phyloP scores from a whole-genome alignment of 2,329 filamentous ascomycete genomes.

The Pseudogymnoascus sp. region DNA sequence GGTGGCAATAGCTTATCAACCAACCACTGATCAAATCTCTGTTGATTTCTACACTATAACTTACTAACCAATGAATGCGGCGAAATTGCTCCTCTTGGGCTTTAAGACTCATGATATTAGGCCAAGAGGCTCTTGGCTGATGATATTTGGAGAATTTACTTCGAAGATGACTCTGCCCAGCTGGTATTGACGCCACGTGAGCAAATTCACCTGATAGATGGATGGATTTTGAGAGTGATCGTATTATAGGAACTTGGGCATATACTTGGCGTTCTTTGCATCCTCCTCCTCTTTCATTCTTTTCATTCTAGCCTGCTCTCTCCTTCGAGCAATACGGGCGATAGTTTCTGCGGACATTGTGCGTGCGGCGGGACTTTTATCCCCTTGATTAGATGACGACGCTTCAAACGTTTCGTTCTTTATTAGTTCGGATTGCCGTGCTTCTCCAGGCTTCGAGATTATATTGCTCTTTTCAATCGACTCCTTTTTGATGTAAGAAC shows the following conservation, averaged over 20 bases:
- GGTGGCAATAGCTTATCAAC: slow-evolving; percentile 10
- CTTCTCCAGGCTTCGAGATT: slow-evolving; percentile 15
- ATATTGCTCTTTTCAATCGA: background rate
- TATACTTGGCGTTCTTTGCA: slow-evolving; percentile 14
- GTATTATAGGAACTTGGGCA: background rate
- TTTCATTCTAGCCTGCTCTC: slow-evolving; percentile 17
- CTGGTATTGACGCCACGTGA: background rate
- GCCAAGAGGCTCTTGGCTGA: background rate
- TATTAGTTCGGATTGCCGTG: slow-evolving; percentile 21
- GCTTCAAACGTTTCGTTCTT: slow-evolving; percentile 10
- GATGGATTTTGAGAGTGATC: background rate
- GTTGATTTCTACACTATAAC: slow-evolving; percentile 1
- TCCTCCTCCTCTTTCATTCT: slow-evolving; percentile 20
- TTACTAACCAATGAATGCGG: background rate
- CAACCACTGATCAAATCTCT: slow-evolving; percentile 3
- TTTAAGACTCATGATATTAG: slow-evolving; percentile 7
- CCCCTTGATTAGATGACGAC: background rate
- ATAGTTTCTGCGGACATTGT: background rate
- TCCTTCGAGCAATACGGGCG: slow-evolving; percentile 6
- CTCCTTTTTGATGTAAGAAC: background rate
- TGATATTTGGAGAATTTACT: slow-evolving; percentile 11
- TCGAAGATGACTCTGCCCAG: background rate
- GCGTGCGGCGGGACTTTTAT: background rate
- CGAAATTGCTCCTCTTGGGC: background rate
- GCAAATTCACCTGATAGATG: background rate